Evolutionary conservation across 208 protist species (phyloP), one percentile per base, ranked within the genome.

Genomic region (Trypanosoma platydactyli): DNA sequence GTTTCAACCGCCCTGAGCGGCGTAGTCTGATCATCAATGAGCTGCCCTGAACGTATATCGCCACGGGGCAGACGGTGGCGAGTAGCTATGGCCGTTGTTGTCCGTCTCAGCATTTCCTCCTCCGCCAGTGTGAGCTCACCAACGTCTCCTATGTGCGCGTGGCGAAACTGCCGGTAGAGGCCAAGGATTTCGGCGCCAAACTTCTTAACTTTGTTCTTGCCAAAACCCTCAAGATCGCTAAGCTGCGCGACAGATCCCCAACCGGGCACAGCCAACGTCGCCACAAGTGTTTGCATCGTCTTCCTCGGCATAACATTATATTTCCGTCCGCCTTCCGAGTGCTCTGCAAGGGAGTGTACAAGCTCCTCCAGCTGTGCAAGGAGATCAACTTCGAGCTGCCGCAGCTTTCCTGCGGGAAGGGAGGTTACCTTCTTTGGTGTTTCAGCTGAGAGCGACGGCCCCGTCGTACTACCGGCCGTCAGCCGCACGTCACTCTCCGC

Each of bases 301-400:
- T 86, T 92, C 75, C 83, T 88, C 18, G 84, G 80, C 81, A 93
- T 86, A 9, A 95, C 89, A 48, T 95, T 92, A 75, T 91, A 93
- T 72, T 80, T 76, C 18, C 89, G 84, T 3, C 86, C 86, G 20
- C 85, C 85, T 42, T 91, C 84, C 29, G 73, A 80, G 59, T 70
- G 69, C 63, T 90, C 85, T 22, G 86, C 89, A 4, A 95, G 83
- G 20, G 75, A 77, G 57, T 86, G 79, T 58, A 93, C 84, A 41
- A 93, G 79, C 22, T 54, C 58, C 64, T 95, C 89, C 52, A 95
- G 58, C 68, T 90, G 73, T 24, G 48, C 49, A 58, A 84, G 76
- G 55, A 95, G 68, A 16, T 69, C 53, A 7, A 30, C 67, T 58
- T 92, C 68, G 6, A 93, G 68, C 22, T 81, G 76, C 48, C 72